These are phyloP conservation scores for Backusella luteola DNA, from an alignment of 192 early-diverging fungal species.

Conservation along the genomic window DNA sequence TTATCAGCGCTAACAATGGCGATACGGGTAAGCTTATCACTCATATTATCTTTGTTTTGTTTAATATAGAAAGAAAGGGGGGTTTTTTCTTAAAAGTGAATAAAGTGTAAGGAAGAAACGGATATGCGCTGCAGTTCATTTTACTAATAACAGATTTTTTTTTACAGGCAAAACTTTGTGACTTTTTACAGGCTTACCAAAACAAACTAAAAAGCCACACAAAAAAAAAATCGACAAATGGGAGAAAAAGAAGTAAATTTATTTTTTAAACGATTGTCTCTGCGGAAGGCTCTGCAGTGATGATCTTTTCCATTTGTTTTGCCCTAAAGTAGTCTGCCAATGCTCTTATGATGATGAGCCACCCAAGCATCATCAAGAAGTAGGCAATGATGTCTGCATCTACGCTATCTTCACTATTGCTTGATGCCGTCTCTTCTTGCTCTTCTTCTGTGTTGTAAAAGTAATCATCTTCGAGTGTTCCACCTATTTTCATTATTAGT, in stretches of 20 bases:
- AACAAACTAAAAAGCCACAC: background rate
- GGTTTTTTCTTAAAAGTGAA: constrained; percentile 4
- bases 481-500: constrained; percentile 5
- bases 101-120: constrained; percentile 9
- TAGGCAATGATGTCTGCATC: constrained; percentile 58
- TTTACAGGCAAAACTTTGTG: background rate
- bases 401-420: constrained; percentile 4
- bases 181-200: constrained; percentile 2
- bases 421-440: constrained; percentile 7
- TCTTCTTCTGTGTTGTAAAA: constrained; percentile 24
- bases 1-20: constrained; percentile 94
- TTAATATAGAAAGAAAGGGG: constrained; percentile 11
- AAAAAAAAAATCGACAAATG: background rate
- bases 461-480: constrained; percentile 35
- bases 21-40: constrained; percentile 87
- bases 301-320: constrained; percentile 68
- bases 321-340: constrained; percentile 72
- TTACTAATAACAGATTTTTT: constrained; percentile 8
- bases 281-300: constrained; percentile 34
- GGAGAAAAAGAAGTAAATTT: background rate
- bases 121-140: background rate
- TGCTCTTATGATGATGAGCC: constrained; percentile 69
- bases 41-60: constrained; percentile 50
- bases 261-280: constrained; percentile 28
- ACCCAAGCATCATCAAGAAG: constrained; percentile 72